Evolutionary conservation across 345 rosid genomes (phyloP).

Genomic region (Murraya paniculata): DNA sequence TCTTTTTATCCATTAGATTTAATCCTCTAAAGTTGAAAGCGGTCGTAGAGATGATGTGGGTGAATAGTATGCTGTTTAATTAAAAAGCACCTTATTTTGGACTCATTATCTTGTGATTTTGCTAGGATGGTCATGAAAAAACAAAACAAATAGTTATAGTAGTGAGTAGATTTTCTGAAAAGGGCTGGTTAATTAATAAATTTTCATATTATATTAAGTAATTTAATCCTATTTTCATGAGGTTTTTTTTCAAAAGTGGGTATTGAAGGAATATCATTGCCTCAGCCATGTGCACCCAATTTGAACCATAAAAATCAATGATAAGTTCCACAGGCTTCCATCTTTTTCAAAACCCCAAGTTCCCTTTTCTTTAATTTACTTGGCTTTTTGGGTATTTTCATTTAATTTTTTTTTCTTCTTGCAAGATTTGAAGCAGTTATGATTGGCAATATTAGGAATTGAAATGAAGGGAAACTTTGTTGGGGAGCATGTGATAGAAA

Average conservation of each 20-base stretch:
- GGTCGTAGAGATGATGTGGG: not conserved
- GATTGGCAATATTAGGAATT: slow-evolving; percentile 6
- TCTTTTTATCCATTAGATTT: not conserved
- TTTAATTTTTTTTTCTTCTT: not conserved
- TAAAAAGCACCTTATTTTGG: slow-evolving; percentile 1
- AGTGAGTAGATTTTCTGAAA: not conserved
- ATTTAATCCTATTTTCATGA: not conserved
- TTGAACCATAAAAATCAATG: slow-evolving; percentile 21
- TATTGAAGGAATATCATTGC: slow-evolving; percentile 25
- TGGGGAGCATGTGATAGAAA: slow-evolving; percentile 35
- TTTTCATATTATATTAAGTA: not conserved
- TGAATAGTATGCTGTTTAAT: not conserved
- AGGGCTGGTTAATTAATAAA: not conserved
- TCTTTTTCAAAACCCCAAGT: not conserved
- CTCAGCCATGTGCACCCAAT: slow-evolving; percentile 41
- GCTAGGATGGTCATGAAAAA: not conserved
- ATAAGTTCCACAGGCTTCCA: slow-evolving; percentile 21
- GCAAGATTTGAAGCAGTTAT: not conserved
- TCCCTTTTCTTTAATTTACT: not conserved
- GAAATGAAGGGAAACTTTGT: slow-evolving; percentile 15
- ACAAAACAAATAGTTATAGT: not conserved
- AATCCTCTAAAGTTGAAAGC: not conserved
- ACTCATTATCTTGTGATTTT: slow-evolving; percentile 7
- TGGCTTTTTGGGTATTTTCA: not conserved
- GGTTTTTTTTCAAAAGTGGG: slow-evolving; percentile 17